These are phyloP conservation scores for Plantago coronopus DNA, from an alignment of 305 asterid genomes.

Conservation along the genomic window DNA sequence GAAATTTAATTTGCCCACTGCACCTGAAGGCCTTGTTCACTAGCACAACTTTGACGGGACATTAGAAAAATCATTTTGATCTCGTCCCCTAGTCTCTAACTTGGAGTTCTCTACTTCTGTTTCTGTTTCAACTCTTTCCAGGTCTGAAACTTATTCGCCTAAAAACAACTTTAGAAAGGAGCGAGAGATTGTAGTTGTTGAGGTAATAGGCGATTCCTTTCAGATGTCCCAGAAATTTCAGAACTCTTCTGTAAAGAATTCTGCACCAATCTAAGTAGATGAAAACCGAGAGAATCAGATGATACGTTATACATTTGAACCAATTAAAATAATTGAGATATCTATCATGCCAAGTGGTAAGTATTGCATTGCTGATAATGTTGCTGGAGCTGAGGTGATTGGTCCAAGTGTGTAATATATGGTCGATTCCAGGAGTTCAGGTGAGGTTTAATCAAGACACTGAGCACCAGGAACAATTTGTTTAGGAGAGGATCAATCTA, in stretches of 20 bases:
- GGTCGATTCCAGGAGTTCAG: neutral
- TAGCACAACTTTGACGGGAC: neutral
- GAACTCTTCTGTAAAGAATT: no score
- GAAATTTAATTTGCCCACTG: no score
- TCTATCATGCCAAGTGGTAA: neutral
- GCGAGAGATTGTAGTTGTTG: no score
- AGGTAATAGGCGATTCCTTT: no score
- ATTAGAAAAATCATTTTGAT: neutral
- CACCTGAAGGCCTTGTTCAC: no score
- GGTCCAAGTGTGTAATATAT: no score
- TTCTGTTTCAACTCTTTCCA: neutral
- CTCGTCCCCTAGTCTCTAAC: neutral
- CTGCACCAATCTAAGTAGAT: no score
- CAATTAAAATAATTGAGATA: neutral
- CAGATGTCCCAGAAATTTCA: no score
- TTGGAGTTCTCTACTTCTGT: neutral
- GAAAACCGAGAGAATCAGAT: no score
- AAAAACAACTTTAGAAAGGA: no score
- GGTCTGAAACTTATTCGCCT: conserved; percentile 1
- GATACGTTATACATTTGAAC: neutral
- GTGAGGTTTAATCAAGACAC: neutral
- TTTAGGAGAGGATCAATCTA: neutral
- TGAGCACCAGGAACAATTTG: neutral
- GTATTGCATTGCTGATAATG: neutral
- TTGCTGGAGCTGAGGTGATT: neutral